Base-by-base conservation (phyloP, 139 green algal genomes). In the Astrephomene gubernaculifera region DNA sequence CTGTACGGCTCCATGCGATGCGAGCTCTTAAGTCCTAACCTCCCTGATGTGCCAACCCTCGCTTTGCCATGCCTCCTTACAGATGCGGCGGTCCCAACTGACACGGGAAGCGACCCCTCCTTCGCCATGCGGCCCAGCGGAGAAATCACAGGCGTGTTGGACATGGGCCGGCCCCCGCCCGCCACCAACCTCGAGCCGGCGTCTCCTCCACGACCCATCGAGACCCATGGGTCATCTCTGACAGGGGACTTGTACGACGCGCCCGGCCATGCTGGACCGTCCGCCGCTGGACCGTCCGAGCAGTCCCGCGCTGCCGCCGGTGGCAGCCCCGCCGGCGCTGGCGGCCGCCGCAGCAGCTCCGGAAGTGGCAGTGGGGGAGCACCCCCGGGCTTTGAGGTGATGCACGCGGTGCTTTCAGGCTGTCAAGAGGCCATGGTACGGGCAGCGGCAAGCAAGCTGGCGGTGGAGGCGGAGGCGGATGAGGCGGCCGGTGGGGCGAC, bases 361-460 rank as follows among this genome's bases (percentile, higher is more conserved):
- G 14, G 74, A 27, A 44, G 10, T 27, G 60, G 60, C 60, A n/a
- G 60, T 31, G n/a, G 60, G 35, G 74, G 53, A 5, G n/a, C 38
- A 8, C 27, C 12, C 6, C 38, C 63, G 43, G 63, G 63, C 25
- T 39, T 84, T 6, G 43, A 52, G 43, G 24, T 84, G 61, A 74
- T 84, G 63, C 63, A 54, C 4, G 78, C 78, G 9, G 43, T 84
- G 31, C 60, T 84, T 41, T 67, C 78, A 2, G 78, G 78, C 8
- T 54, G n/a, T 3, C 0, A 9, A 7, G 63, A 52, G 43, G 43
- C 43, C 9, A 33, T 64, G 19, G n/a, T 19, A 4, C 33, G 33
- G 60, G 60, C 75, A 6, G 38, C 75, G 12, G 75, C 75, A 5
- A 43, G 2, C 10, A 72, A 83, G 75, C 39, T 83, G 60, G 60